These are phyloP conservation scores for Madurella fahalii DNA, from an alignment of 2,329 filamentous ascomycete species.

Conservation along the genomic window DNA sequence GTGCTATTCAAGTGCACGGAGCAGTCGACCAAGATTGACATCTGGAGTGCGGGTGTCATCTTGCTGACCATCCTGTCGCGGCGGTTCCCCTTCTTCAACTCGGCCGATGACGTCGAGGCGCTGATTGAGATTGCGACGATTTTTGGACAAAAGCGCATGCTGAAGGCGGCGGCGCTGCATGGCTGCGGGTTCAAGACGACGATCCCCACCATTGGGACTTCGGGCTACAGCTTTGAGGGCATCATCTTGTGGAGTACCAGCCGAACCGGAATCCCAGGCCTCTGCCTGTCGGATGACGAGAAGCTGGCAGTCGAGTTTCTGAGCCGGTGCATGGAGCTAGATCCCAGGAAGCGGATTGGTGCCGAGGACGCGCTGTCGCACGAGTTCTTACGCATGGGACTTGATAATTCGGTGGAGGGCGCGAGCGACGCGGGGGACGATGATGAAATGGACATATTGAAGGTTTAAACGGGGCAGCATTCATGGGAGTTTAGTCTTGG, in stretches of 20 bases:
- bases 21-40: slow-evolving; percentile 89
- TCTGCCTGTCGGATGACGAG: slow-evolving; percentile 58
- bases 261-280: slow-evolving; percentile 50
- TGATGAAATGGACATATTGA: slow-evolving; percentile 52
- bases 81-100: slow-evolving; percentile 98
- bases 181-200: slow-evolving; percentile 90
- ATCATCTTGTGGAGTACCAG: slow-evolving; percentile 94
- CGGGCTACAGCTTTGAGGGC: slow-evolving; percentile 84
- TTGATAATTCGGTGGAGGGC: slow-evolving; percentile 25
- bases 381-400: slow-evolving; percentile 55
- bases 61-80: slow-evolving; percentile 88
- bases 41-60: slow-evolving; percentile 97
- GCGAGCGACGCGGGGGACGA: slow-evolving; percentile 39
- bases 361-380: slow-evolving; percentile 70
- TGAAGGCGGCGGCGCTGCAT: slow-evolving; percentile 73
- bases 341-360: slow-evolving; percentile 69
- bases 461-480: slow-evolving; percentile 26
- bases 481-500: slow-evolving; percentile 8
- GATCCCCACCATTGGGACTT: slow-evolving; percentile 82
- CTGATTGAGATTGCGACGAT: slow-evolving; percentile 97
- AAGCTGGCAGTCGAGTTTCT: slow-evolving; percentile 70
- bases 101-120: slow-evolving; percentile 94
- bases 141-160: slow-evolving; percentile 84
- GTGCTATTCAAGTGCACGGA: slow-evolving; percentile 96
- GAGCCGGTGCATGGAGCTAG: slow-evolving; percentile 68